Evolutionary conservation across 441 rosid species (phyloP).

Genomic region (Sinapis alba): DNA sequence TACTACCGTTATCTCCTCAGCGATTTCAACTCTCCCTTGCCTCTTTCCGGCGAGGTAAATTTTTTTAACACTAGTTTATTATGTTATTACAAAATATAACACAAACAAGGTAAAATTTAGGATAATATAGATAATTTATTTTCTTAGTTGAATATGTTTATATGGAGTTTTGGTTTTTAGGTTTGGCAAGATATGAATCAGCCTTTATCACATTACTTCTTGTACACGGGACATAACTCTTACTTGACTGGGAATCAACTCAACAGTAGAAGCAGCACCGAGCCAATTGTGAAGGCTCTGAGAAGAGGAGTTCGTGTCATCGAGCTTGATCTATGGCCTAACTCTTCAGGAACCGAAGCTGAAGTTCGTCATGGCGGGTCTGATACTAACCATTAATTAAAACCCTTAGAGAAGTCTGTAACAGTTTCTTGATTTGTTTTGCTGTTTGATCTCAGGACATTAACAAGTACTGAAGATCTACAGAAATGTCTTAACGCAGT

Average conservation of each 20-base stretch:
- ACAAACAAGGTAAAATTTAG: constrained; percentile 35
- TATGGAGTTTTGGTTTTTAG: constrained; percentile 39
- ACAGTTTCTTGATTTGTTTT: background rate
- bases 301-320: constrained; percentile 69
- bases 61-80: too few relatives aligned
- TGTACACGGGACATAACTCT: constrained; percentile 89
- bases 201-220: constrained; percentile 77
- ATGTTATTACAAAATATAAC: too few relatives aligned
- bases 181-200: constrained; percentile 73
- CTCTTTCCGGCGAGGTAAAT: constrained; percentile 44
- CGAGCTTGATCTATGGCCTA: constrained; percentile 87
- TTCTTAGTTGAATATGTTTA: background rate
- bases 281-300: constrained; percentile 64
- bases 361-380: constrained; percentile 86
- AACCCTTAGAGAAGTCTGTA: background rate
- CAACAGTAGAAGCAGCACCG: constrained; percentile 61
- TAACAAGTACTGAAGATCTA: constrained; percentile 65
- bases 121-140: background rate
- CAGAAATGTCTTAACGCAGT: constrained; percentile 60
- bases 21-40: constrained; percentile 55
- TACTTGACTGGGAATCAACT: constrained; percentile 85
- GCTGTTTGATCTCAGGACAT: constrained; percentile 44
- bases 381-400: background rate
- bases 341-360: constrained; percentile 45
- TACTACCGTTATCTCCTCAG: constrained; percentile 71